Base-by-base conservation (phyloP, 805 yeast genomes). In the Ogataea thermomethanolica region DNA sequence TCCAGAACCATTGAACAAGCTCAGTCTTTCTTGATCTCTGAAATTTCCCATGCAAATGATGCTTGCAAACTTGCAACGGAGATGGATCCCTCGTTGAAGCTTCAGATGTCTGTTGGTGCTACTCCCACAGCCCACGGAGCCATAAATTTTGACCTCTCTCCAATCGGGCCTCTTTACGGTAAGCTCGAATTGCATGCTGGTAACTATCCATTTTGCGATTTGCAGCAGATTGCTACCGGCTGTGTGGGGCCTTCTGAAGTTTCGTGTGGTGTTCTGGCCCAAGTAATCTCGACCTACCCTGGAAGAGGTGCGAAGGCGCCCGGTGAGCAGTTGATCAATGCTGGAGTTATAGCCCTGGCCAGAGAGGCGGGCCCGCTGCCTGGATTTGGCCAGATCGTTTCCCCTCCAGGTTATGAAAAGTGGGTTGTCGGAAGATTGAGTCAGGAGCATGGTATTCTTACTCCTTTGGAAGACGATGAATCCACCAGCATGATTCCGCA, bases 361-460 rank as follows among this genome's bases (percentile, higher is more conserved):
- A 69, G 84, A 54, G 95, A 85, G 55, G 59, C 66, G 3, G 77
- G 85, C 1, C 76, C 79, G 1, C 52, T 68, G 13, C 74, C 78
- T 12, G 91, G 91, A 0, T 71, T 61, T 54, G 91, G 90, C 3
- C 51, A 59, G n/a, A 22, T 62, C 8, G 24, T 29, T 10, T 43
- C 44, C 4, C 71, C 74, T 1, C 49, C 61, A 10, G 65, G 66
- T 1, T 75, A 66, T 50, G 74, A 71, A 6, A 64, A 70, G 32
- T 84, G 90, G 90, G 58, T 61, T 33, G 77, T 85, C 9, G 84
- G 78, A 25, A 69, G 89, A 49, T 59, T 85, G 33, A 77, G 85
- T 41, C 93, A 85, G 58, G 95, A 85, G 53, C 95, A 85, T 55
- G 95, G 93, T 8, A 79, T 85, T 29, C 60, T 84, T 35, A 67